Percentiles rank a stretch among this genome's conserved stretches.
Evolutionary conservation across 2,329 filamentous ascomycete species (phyloP).

Genomic region (Apiospora rasikravindrae): DNA sequence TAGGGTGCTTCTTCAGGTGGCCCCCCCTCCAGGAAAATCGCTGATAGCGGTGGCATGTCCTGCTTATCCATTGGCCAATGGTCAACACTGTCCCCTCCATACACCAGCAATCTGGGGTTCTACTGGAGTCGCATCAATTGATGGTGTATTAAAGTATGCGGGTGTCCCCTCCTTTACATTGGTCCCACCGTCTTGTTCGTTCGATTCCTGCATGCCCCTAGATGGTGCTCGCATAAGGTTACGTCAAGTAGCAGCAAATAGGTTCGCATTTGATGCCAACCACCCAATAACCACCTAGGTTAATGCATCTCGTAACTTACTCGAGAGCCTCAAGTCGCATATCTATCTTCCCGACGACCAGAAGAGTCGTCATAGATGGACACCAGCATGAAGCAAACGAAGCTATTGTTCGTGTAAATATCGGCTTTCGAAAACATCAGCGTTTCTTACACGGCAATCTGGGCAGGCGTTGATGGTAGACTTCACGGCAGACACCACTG

Average conservation of each 20-base stretch:
- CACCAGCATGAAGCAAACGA: too few relatives aligned
- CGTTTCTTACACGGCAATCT: too few relatives aligned
- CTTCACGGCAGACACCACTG: not conserved
- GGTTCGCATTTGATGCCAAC: not conserved
- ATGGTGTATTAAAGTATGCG: not conserved
- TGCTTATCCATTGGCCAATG: constrained; percentile 9
- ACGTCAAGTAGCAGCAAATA: not conserved
- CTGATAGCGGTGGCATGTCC: not conserved
- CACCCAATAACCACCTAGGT: not conserved
- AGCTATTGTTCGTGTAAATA: too few relatives aligned
- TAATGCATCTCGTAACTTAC: not conserved
- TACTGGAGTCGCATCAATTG: not conserved
- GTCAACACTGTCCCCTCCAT: too few relatives aligned
- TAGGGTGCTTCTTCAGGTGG: not conserved
- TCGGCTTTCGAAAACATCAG: too few relatives aligned
- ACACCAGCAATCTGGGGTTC: not conserved
- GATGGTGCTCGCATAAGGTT: not conserved
- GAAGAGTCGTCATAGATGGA: too few relatives aligned
- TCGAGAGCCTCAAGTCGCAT: not conserved
- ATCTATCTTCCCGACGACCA: too few relatives aligned
- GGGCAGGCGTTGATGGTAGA: not conserved
- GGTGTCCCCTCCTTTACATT: not conserved
- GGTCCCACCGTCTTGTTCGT: too few relatives aligned
- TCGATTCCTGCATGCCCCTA: not conserved
- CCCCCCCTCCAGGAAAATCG: not conserved